phyloP scores from a whole-genome alignment of 495 filamentous ascomycete species.

The Penicillium waksmanii region DNA sequence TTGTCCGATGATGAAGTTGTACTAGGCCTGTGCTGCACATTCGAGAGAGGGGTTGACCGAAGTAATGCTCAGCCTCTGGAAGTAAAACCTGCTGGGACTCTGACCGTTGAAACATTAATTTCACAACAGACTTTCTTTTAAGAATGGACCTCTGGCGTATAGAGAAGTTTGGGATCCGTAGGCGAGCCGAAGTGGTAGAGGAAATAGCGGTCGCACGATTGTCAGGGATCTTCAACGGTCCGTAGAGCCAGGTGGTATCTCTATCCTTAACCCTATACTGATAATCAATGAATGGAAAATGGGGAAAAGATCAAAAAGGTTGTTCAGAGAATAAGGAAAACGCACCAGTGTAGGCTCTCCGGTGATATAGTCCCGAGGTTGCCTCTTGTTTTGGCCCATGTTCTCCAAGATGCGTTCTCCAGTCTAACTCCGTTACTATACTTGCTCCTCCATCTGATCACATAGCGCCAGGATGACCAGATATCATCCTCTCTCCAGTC shows the following conservation, averaged over 20 bases:
- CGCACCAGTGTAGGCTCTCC: not conserved
- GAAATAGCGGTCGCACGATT: not conserved
- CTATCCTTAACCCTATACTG: not conserved
- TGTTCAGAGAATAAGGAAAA: not conserved
- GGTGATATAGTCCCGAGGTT: not conserved
- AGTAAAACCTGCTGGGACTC: not conserved
- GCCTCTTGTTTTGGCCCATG: not conserved
- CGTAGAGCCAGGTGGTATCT: not conserved
- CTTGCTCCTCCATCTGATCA: not conserved
- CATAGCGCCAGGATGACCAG: not conserved
- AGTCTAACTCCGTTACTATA: constrained; percentile 1
- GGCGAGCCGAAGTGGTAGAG: not conserved
- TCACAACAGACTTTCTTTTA: not conserved
- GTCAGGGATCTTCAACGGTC: not conserved
- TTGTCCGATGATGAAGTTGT: not conserved
- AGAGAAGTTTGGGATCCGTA: not conserved
- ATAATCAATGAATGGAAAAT: not conserved
- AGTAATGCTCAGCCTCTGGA: not conserved
- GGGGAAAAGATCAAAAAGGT: not conserved
- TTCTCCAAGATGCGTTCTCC: not conserved
- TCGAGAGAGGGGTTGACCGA: not conserved
- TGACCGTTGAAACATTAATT: not conserved
- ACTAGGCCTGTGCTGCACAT: not conserved
- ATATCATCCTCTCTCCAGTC: too few relatives aligned
- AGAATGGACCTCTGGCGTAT: not conserved